Percentiles rank a stretch among this genome's conserved stretches.
These are phyloP conservation scores for Mucor lusitanicus DNA, from an alignment of 371 early-diverging fungal species.

Conservation along the genomic window DNA sequence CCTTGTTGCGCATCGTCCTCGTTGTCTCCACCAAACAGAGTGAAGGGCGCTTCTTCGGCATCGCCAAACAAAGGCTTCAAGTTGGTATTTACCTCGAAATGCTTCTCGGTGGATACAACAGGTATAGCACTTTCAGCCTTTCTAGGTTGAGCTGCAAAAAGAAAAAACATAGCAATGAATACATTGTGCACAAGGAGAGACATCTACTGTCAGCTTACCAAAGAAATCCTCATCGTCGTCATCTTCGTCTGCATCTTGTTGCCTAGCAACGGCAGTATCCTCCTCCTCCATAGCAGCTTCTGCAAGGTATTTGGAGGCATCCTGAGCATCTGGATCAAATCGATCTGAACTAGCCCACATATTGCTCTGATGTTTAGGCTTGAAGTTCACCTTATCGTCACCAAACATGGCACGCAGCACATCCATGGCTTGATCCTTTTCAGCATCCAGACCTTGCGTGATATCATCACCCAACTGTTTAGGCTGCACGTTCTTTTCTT, in stretches of 20 bases:
- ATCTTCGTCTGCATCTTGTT: constrained; percentile 15
- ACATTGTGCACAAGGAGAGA: not conserved
- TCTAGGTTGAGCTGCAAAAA: constrained; percentile 7
- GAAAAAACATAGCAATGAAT: not conserved
- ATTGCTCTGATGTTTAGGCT: constrained; percentile 19
- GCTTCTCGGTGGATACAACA: constrained; percentile 46
- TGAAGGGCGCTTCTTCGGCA: constrained; percentile 46
- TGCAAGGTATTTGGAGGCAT: constrained; percentile 32
- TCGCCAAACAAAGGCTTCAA: constrained; percentile 62
- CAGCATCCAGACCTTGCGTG: constrained; percentile 33
- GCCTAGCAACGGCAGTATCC: not conserved
- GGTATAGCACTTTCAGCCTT: constrained; percentile 30
- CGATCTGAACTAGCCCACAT: constrained; percentile 41
- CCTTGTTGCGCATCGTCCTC: constrained; percentile 17
- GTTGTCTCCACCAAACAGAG: constrained; percentile 52
- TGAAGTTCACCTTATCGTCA: constrained; percentile 39
- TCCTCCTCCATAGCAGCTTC: constrained; percentile 5
- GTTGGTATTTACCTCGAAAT: constrained; percentile 54
- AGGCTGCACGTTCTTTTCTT: constrained; percentile 42
- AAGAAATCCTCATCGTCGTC: constrained; percentile 18
- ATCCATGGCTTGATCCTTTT: constrained; percentile 53
- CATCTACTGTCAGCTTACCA: not conserved
- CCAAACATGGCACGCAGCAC: constrained; percentile 63
- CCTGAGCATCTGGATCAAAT: constrained; percentile 60
- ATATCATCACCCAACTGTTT: constrained; percentile 37